Base-by-base conservation (phyloP, 257 asterid genomes). In the Solanum gracilifrons region DNA sequence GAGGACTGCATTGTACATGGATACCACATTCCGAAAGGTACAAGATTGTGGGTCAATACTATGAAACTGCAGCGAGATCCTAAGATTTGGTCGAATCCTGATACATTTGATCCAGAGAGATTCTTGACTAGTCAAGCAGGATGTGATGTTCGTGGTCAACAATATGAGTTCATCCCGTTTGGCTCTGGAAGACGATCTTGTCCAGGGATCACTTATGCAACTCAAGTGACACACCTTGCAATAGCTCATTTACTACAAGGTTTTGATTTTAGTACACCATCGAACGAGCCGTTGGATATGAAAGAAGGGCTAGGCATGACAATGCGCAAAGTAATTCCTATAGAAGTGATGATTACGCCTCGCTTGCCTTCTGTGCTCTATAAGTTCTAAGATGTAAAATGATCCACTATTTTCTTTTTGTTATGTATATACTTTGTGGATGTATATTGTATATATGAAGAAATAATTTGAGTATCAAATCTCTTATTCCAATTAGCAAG, bases 141-240 rank as follows among this genome's bases (percentile, higher is more conserved):
- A 6, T 16, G 25, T 35, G 87, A 84, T 37, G 35, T 64, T 37
- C 55, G 75, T 0, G 87, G 77, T 3, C 66, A 69, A 41, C 87
- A 84, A 11, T 84, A 84, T 60, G 87, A 69, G 62, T 64, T 60
- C 75, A 84, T 84, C 27, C 87, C 87, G 3, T 84, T 84, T 36
- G 76, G 87, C 20, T 84, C 74, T 29, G 87, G 79, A 39, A 84
- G 87, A 36, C 79, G 87, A 84, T 84, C 79, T 64, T 84, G 87
- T 62, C 87, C 87, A 27, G 87, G 87, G 62, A 84, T 84, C 9
- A 60, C 87, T 3, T 84, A 84, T 55, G 87, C 77, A 35, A 64
- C 27, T n/a, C 74, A 84, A 84, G 79, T 84, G 39, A 84, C 87
- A 27, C 87, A 84, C 76, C 87, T 84, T 60, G 60, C 87, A 69